phyloP scores from a whole-genome alignment of 257 asterid species.

The Solanum dulcamara region DNA sequence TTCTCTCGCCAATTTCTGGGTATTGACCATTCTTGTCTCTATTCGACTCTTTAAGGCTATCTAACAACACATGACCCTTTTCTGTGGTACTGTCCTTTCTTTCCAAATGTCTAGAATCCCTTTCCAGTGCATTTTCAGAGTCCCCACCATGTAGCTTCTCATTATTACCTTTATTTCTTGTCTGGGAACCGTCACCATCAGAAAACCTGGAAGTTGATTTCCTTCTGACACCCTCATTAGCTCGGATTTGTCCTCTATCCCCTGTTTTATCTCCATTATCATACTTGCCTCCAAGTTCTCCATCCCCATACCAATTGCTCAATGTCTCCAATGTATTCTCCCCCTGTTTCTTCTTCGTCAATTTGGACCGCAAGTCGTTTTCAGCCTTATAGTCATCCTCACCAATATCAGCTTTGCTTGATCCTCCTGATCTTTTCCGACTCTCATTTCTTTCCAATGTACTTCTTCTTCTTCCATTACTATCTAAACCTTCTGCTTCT shows the following conservation, averaged over 20 bases:
- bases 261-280: conserved; percentile 43
- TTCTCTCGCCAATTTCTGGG: conserved; percentile 51
- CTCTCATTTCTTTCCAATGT: conserved; percentile 46
- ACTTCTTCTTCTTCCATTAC: conserved; percentile 50
- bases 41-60: conserved; percentile 30
- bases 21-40: conserved; percentile 34
- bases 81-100: conserved; percentile 53
- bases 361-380: conserved; percentile 53
- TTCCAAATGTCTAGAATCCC: conserved; percentile 35
- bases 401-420: conserved; percentile 52
- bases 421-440: conserved; percentile 55
- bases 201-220: conserved; percentile 33
- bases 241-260: conserved; percentile 33
- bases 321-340: conserved; percentile 66
- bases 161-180: conserved; percentile 8
- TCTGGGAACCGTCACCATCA: conserved; percentile 25
- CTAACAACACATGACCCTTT: conserved; percentile 39
- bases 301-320: conserved; percentile 86
- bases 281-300: conserved; percentile 51
- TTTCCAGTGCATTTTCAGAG: conserved; percentile 35
- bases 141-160: conserved; percentile 11
- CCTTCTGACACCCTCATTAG: conserved; percentile 50
- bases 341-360: conserved; percentile 54
- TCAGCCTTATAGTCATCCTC: conserved; percentile 56
- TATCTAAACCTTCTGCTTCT: conserved; percentile 52